These are phyloP conservation scores for Rhodamnia argentea DNA, from an alignment of 345 rosid species.

Conservation along the genomic window DNA sequence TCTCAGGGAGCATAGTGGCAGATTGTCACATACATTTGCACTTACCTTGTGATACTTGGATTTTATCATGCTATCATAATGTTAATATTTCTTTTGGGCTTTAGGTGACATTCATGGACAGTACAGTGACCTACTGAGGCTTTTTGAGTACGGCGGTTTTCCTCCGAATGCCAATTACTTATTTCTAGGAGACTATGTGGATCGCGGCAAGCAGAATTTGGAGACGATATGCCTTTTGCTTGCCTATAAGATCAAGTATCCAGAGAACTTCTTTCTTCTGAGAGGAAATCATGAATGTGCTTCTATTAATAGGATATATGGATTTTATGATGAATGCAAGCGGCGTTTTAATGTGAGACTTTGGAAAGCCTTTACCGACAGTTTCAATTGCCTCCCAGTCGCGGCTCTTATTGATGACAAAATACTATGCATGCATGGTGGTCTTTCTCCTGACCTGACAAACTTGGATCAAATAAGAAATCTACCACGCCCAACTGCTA, in stretches of 20 bases:
- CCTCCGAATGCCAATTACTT: constrained; percentile 87
- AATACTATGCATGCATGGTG: constrained; percentile 95
- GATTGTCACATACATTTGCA: background rate
- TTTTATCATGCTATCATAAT: background rate
- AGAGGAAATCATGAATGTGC: constrained; percentile 96
- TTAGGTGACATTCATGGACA: constrained; percentile 94
- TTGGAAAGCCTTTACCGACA: constrained; percentile 87
- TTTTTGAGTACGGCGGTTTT: constrained; percentile 89
- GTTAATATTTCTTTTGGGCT: background rate
- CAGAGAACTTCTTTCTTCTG: constrained; percentile 82
- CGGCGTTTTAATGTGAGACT: constrained; percentile 87
- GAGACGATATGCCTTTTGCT: constrained; percentile 92
- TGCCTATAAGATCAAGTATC: constrained; percentile 85
- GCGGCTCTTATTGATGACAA: constrained; percentile 88
- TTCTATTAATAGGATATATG: constrained; percentile 85
- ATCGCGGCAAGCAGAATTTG: constrained; percentile 93
- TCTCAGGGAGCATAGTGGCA: background rate
- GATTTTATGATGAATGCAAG: constrained; percentile 92
- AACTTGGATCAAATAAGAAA: constrained; percentile 73
- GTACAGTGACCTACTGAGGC: constrained; percentile 81
- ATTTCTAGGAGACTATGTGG: constrained; percentile 91
- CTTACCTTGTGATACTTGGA: background rate
- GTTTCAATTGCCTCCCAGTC: constrained; percentile 89
- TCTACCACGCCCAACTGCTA: constrained; percentile 55
- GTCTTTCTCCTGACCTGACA: constrained; percentile 80